These are phyloP conservation scores for Suhomyces pyralidae DNA, from an alignment of 805 yeast species.

Conservation along the genomic window DNA sequence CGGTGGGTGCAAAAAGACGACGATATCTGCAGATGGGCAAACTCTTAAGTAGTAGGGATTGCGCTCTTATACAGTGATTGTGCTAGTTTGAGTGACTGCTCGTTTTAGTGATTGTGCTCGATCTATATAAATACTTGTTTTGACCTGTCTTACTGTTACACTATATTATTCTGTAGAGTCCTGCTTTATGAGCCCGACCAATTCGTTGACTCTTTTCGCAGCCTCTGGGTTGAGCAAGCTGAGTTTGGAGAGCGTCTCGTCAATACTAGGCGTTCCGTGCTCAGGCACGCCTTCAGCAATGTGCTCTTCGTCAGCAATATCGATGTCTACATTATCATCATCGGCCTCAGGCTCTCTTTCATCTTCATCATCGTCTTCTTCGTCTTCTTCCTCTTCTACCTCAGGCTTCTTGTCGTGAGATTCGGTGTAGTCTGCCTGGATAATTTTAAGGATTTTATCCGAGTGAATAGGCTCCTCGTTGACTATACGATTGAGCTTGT, in stretches of 20 bases:
- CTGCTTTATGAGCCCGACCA: conserved; percentile 41
- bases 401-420: conserved; percentile 19
- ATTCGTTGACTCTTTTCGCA: conserved; percentile 24
- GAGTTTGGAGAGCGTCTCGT: conserved; percentile 33
- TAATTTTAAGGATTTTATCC: conserved; percentile 42
- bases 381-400: conserved; percentile 19
- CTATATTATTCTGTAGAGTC: conserved; percentile 13
- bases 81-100: no score
- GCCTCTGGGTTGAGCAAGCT: conserved; percentile 35
- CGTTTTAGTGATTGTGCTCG: no score
- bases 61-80: no score
- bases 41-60: no score
- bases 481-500: conserved; percentile 63
- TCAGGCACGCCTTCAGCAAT: conserved; percentile 6
- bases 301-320: conserved; percentile 8
- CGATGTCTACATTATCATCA: conserved; percentile 18
- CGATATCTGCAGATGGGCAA: no score
- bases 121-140: no score
- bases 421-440: conserved; percentile 32
- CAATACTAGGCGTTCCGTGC: conserved; percentile 10
- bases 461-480: conserved; percentile 47
- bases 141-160: no score
- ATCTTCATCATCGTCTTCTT: conserved; percentile 15
- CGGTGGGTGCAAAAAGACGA: neutral
- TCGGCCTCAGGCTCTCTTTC: conserved; percentile 23